Evolutionary conservation across 208 protist species (phyloP), one percentile per base, ranked within the genome.

Genomic region (Leishmania arabica): DNA sequence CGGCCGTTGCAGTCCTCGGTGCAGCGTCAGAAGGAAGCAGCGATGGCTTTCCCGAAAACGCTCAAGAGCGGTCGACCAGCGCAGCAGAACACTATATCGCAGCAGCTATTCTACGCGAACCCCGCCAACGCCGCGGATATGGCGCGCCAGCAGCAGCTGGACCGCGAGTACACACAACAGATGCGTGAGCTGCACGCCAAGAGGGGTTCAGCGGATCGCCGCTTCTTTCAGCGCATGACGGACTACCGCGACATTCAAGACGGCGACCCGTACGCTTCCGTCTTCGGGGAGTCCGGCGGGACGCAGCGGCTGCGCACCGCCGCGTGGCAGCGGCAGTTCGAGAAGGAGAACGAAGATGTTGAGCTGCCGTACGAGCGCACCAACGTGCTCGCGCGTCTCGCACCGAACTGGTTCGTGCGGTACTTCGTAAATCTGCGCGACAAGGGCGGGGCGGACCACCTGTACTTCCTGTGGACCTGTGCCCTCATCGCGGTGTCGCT

Each of bases 261-360:
- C 56, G 66, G 78, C 27, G 94, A 97, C 80, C 91, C 94, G 24
- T 95, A 96, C 77, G 89, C 88, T 7, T 66, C 80, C 37, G 37
- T 97, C 1, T 97, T 97, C 88, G 85, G 86, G 2, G 92, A 97
- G 79, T 81, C 84, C 45, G 80, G 78, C 42, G 76, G 77, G 31
- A 95, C 92, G 51, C 81, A 87, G 76, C 78, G 82, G 17, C 86
- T 91, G 70, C 94, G 94, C 45, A 91, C 91, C 75, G 87, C 89
- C 54, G 92, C 90, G 78, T 97, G 94, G 94, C 94, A 96, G 86
- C 80, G 90, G 31, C 94, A 97, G 88, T 97, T 97, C 73, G 94
- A 97, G 78, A 87, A 91, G 83, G 92, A 97, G 74, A 97, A 97
- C 80, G 88, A 87, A 42, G 71, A 91, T 65, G 88, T 95, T 11